A percentile compares a stretch with the other conserved stretches of the same genome.
These are phyloP conservation scores for Fusarium sp. DNA, from an alignment of 2,329 filamentous ascomycete genomes.

Conservation along the genomic window DNA sequence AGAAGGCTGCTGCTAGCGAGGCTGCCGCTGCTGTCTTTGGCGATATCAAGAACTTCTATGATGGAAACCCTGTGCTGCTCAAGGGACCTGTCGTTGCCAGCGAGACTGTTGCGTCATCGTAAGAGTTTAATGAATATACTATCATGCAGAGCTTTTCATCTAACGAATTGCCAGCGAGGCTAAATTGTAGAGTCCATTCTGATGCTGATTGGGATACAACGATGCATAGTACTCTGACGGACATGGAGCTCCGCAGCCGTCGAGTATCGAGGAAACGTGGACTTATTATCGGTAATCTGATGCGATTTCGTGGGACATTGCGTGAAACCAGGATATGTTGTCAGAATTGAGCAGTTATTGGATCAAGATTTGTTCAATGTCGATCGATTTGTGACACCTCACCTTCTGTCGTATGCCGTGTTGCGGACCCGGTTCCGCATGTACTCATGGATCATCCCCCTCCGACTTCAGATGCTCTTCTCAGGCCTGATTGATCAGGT, in stretches of 20 bases:
- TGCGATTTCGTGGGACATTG: background rate
- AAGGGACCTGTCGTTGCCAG: slow-evolving; percentile 32
- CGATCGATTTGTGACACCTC: background rate
- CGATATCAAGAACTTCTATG: slow-evolving; percentile 37
- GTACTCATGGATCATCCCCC: background rate
- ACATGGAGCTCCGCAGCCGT: background rate
- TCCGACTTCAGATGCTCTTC: too few relatives aligned
- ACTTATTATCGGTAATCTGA: background rate
- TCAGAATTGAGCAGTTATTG: background rate
- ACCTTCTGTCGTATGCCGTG: background rate
- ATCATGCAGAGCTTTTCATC: background rate
- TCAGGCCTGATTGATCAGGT: background rate
- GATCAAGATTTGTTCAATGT: background rate
- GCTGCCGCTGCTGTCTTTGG: slow-evolving; percentile 24
- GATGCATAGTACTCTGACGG: background rate
- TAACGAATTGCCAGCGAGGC: background rate
- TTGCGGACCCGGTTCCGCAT: background rate
- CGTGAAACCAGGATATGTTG: background rate
- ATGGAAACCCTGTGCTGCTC: slow-evolving; percentile 25
- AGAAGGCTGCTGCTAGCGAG: slow-evolving; percentile 17
- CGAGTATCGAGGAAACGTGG: background rate
- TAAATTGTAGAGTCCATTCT: background rate
- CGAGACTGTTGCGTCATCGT: slow-evolving; percentile 8
- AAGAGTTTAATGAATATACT: background rate
- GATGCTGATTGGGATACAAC: too few relatives aligned